These are phyloP conservation scores for Eutrema salsugineum DNA, from an alignment of 441 rosid genomes.

Conservation along the genomic window DNA sequence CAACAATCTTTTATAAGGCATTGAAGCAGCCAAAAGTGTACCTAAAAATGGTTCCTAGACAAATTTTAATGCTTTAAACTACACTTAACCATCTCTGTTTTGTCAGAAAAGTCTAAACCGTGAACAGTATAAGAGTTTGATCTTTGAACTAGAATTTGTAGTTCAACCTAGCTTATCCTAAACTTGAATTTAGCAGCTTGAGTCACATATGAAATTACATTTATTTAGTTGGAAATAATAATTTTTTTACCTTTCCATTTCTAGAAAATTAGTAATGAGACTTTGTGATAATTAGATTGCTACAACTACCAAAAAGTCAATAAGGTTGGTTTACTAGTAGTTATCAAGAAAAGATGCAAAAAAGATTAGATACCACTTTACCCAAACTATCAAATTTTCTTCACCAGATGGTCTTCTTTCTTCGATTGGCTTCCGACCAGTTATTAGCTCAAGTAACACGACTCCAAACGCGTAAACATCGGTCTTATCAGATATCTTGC, in stretches of 20 bases:
- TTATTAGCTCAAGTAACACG: slow-evolving; percentile 74
- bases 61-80: neutral
- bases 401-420: slow-evolving; percentile 67
- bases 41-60: neutral
- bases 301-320: slow-evolving; percentile 29
- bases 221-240: slow-evolving; percentile 15
- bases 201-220: neutral
- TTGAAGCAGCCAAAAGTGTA: too few relatives aligned
- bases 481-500: slow-evolving; percentile 83
- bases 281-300: neutral
- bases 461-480: slow-evolving; percentile 94
- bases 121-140: neutral
- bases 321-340: slow-evolving; percentile 16
- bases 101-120: neutral
- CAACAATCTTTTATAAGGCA: neutral
- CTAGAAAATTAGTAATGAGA: neutral
- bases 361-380: slow-evolving; percentile 31
- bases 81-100: neutral
- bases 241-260: neutral
- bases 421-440: slow-evolving; percentile 84
- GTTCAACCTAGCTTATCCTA: slow-evolving; percentile 6
- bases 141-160: neutral
- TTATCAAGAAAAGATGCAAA: neutral
- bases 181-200: neutral
- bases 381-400: slow-evolving; percentile 90